Evolutionary conservation across 208 protist genomes (phyloP).

Genomic region (Leishmania major): DNA sequence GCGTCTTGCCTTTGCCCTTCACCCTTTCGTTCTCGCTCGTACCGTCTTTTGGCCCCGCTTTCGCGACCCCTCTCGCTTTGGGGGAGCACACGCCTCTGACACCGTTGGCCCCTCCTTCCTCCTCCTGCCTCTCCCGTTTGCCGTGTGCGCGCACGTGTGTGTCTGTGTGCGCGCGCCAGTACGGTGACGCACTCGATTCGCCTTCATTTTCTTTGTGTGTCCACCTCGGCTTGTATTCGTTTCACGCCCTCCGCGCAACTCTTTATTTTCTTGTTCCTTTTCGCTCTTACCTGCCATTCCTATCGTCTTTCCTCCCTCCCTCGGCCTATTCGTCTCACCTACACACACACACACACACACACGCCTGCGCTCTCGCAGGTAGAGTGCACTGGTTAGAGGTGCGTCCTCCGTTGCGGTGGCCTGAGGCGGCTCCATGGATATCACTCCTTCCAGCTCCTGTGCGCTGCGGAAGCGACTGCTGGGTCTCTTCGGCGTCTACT

Average conservation of each 20-base stretch:
- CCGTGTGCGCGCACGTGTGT: neutral
- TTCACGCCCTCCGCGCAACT: neutral
- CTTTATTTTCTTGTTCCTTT: neutral
- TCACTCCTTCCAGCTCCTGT: constrained; percentile 22
- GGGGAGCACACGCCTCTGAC: no score
- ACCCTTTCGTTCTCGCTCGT: neutral
- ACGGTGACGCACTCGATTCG: neutral
- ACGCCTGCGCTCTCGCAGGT: neutral
- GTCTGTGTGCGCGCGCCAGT: neutral
- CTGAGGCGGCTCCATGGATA: constrained; percentile 9
- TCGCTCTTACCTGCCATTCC: neutral
- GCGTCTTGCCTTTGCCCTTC: neutral
- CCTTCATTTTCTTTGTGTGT: neutral
- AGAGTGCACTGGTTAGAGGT: neutral
- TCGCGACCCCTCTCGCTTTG: neutral
- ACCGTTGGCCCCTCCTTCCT: neutral
- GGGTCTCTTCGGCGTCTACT: constrained; percentile 19
- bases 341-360: neutral
- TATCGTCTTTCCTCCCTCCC: neutral
- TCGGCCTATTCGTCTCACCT: neutral
- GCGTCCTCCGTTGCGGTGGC: neutral
- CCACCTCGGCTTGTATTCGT: neutral
- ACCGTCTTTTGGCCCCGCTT: neutral
- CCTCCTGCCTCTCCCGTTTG: neutral
- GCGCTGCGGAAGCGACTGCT: constrained; percentile 22